Conservation (phyloP, 768 basidiomycete species). For the Boletus reticuloceps region DNA sequence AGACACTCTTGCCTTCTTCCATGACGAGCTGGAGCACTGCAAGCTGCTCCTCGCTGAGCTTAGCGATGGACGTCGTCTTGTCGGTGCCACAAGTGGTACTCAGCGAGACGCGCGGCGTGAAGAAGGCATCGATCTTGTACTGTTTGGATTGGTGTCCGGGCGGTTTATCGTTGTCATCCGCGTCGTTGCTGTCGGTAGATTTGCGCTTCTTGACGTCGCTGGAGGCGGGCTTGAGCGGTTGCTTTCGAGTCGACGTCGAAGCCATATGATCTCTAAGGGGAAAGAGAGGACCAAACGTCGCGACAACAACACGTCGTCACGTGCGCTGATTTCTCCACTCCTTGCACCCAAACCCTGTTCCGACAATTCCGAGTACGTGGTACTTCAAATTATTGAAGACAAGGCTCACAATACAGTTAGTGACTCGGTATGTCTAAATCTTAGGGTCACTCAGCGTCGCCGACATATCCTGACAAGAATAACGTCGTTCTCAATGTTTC, state of each 20-base stretch:
- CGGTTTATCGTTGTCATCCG: neutral
- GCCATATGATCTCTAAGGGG: neutral
- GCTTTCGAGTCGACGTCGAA: constrained; percentile 6
- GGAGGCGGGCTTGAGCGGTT: constrained; percentile 6
- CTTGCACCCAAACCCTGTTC: neutral
- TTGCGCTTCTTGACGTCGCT: constrained; percentile 26
- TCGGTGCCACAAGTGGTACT: constrained; percentile 29
- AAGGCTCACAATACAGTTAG: no score
- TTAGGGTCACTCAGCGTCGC: no score
- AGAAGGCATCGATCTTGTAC: constrained; percentile 25
- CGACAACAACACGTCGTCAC: constrained; percentile 23
- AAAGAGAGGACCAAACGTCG: neutral
- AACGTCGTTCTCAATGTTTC: no score
- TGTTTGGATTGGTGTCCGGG: constrained; percentile 14
- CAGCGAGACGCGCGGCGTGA: constrained; percentile 27
- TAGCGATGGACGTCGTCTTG: constrained; percentile 32
- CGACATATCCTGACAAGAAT: no score
- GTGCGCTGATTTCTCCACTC: constrained; percentile 15
- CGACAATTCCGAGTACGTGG: no score
- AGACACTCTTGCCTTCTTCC: constrained; percentile 56
- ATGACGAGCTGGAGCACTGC: constrained; percentile 50
- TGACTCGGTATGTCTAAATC: no score
- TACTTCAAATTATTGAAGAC: no score
- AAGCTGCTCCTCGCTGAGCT: constrained; percentile 54
- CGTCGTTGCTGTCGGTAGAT: constrained; percentile 2